Percentiles rank a stretch among this genome's conserved stretches.
These are phyloP conservation scores for Gentiana straminea DNA, from an alignment of 257 asterid genomes.

Conservation along the genomic window DNA sequence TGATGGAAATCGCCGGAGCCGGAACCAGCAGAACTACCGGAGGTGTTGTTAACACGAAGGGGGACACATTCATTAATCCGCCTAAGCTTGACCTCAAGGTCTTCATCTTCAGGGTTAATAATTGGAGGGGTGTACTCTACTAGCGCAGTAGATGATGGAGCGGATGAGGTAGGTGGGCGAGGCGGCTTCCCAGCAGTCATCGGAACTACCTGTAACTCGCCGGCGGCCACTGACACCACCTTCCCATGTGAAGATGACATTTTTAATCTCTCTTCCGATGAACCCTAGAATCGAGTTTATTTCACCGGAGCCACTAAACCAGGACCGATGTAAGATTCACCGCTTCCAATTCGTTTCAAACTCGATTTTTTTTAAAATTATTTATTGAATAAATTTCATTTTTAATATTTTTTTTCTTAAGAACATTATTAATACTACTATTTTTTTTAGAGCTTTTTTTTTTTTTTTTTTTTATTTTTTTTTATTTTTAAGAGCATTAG, in stretches of 20 bases:
- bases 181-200: constrained; percentile 38
- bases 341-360: no score
- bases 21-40: constrained; percentile 98
- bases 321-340: no score
- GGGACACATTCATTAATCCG: constrained; percentile 94
- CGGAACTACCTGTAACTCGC: constrained; percentile 56
- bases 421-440: no score
- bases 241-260: constrained; percentile 46
- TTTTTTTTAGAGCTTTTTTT: no score
- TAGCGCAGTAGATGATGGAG: constrained; percentile 49
- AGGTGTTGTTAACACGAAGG: constrained; percentile 85
- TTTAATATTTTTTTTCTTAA: no score
- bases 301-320: background rate
- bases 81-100: constrained; percentile 87
- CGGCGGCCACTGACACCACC: constrained; percentile 39
- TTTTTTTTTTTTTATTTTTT: no score
- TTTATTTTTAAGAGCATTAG: no score
- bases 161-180: constrained; percentile 35
- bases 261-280: background rate
- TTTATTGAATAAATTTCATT: no score
- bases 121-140: constrained; percentile 65
- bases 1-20: constrained; percentile 99
- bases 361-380: no score
- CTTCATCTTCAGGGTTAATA: constrained; percentile 76
- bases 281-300: background rate